Evolutionary conservation across 805 yeast species (phyloP), one percentile per base, ranked within the genome.

Genomic region (Tetrapisispora phaffii): DNA sequence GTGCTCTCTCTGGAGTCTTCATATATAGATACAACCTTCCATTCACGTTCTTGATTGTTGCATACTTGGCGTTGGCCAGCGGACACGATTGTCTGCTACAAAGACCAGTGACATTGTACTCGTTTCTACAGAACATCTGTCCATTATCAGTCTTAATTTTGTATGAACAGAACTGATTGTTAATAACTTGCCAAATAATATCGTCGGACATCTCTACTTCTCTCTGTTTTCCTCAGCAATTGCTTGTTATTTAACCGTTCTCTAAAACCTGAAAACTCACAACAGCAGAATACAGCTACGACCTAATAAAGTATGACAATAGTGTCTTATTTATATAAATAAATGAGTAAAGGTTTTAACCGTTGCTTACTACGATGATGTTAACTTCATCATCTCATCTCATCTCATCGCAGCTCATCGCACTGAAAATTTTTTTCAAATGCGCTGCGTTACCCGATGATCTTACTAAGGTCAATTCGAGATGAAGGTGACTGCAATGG

Each of bases 1-100:
- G 97, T 19, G 95, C 94, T 68, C 99, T 80, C 70, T 93, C 99
- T 1, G 94, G 95, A 1, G 97, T 93, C 65, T 93, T 93, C 87
- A 93, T 93, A 68, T 93, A 93, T 31, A 86, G 68, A 57, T 85
- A 86, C 40, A 87, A 67, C 60, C 77, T 77, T 7, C 95, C 96
- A 52, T 83, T 86, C 24, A 83, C 73, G 54, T 77, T 80, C 59
- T 85, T 82, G 38, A 86, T 85, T 0, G 96, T 86, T 28, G 96
- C 95, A 66, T 86, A 86, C 58, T 85, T 77, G 16, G 95, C 85
- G 63, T 87, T 93, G 22, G 99, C 99, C 49, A 93, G 70, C 1
- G 99, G 99, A 64, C 99, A 93, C 5, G 97, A 85, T 62, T 82
- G 88, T 58, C 98, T 79, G 45, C 81, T 77, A 65, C 99, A 93